Conservation (phyloP, 441 rosid species). For the Erodium trifolium region DNA sequence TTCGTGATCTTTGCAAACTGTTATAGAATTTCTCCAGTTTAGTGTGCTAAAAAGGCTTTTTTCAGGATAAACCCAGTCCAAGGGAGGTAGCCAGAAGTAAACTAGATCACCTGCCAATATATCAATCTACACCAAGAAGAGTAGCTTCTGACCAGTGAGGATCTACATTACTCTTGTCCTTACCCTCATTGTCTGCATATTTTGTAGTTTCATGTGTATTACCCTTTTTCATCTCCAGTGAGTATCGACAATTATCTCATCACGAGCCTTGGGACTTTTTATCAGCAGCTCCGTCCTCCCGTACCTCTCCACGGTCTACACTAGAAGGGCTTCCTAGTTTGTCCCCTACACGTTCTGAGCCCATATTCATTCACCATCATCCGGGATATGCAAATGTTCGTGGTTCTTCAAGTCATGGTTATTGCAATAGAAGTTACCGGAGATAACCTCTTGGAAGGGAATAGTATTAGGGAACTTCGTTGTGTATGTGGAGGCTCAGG, state of each 20-base stretch:
- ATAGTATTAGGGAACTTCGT: not conserved
- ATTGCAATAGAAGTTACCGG: not conserved
- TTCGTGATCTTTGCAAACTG: conserved; percentile 2
- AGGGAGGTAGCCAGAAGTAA: conserved; percentile 34
- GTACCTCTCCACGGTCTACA: conserved; percentile 40
- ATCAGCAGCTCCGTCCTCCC: conserved; percentile 18
- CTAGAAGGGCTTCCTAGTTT: conserved; percentile 34
- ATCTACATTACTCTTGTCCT: conserved; percentile 21
- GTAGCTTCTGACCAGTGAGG: conserved; percentile 45
- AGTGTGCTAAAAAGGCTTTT: conserved; percentile 5
- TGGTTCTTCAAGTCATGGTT: conserved; percentile 1
- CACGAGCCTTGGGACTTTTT: conserved; percentile 34
- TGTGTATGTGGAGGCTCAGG: not conserved
- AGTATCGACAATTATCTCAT: conserved; percentile 31
- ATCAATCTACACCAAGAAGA: conserved; percentile 27
- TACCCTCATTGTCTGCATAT: no score
- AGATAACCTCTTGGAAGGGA: not conserved
- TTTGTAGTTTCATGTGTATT: no score
- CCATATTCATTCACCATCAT: conserved; percentile 13
- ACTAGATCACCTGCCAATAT: conserved; percentile 35
- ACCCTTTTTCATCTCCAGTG: conserved; percentile 26
- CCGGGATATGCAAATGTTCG: conserved; percentile 14
- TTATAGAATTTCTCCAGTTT: not conserved
- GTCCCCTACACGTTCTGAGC: conserved; percentile 23
- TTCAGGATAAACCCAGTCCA: conserved; percentile 48